Percentiles rank a stretch among this genome's conserved stretches.
Conservation (phyloP, 2,329 filamentous ascomycete genomes). For the Amylocarpus encephaloides region DNA sequence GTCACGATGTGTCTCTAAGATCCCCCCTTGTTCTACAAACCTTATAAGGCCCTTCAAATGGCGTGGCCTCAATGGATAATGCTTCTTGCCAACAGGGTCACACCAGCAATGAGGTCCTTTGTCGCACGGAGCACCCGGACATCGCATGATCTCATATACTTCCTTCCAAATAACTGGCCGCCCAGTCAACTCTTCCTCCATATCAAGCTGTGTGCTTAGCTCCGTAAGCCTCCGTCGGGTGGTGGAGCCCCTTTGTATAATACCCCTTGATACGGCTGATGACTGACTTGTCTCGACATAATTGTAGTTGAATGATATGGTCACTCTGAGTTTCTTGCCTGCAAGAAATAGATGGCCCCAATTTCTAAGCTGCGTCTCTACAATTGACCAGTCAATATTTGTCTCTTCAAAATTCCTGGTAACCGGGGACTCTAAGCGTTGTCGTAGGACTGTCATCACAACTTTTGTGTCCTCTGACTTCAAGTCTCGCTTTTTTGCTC, state of each 20-base stretch:
- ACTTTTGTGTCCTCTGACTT: slow-evolving; percentile 14
- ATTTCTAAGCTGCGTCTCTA: slow-evolving; percentile 10
- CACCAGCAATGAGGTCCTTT: slow-evolving; percentile 7
- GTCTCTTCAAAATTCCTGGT: slow-evolving; percentile 12
- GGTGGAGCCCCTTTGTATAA: slow-evolving; percentile 11
- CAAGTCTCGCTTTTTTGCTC: slow-evolving; percentile 10
- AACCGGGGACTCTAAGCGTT: slow-evolving; percentile 8
- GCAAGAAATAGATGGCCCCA: slow-evolving; percentile 5
- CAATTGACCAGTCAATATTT: slow-evolving; percentile 11
- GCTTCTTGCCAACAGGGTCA: slow-evolving; percentile 10
- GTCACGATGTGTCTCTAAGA: slow-evolving; percentile 5
- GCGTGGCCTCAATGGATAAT: slow-evolving; percentile 3
- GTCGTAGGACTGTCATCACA: slow-evolving; percentile 10
- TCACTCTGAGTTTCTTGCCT: slow-evolving; percentile 9
- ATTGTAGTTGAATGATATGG: slow-evolving; percentile 13
- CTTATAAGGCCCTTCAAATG: slow-evolving; percentile 6
- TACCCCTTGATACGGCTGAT: slow-evolving; percentile 8
- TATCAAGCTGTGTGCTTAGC: slow-evolving; percentile 9
- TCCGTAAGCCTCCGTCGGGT: slow-evolving; percentile 8
- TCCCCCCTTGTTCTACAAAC: slow-evolving; percentile 5
- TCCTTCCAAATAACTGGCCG: slow-evolving; percentile 4
- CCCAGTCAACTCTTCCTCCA: slow-evolving; percentile 7
- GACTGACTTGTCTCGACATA: slow-evolving; percentile 10
- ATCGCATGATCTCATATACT: slow-evolving; percentile 7
- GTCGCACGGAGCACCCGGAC: slow-evolving; percentile 7